Base-by-base conservation (phyloP, 768 basidiomycete species). In the Crepidotus variabilis region DNA sequence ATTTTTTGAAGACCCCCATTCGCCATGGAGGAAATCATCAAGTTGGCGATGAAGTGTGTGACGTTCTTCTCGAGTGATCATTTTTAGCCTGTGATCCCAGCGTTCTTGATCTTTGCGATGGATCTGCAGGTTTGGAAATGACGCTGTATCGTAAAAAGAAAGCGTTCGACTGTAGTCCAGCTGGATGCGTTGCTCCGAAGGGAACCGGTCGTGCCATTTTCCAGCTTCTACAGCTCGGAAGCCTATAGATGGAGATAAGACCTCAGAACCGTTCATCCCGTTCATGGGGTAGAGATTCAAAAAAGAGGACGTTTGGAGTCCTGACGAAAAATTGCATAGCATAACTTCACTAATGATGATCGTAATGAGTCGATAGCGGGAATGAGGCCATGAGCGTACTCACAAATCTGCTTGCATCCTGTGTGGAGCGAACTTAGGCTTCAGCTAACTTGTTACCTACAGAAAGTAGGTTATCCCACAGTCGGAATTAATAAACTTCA, bases 321-420 rank as follows among this genome's bases (percentile, higher is more conserved):
- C 77, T 1, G 65, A 60, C 1, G 66, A 70, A 58, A 82, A 79
- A 58, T 80, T 70, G 58, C 79, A 81, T 7, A 79, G 65, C 72
- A 79, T 78, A 14, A 78, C 65, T 63, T 82, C 80, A 56, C 78
- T 80, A 53, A 4, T 20, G 47, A 47, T 24, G 8, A 51, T 28
- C 23, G 54, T 21, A 24, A 21, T 14, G 14, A 9, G 21, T 8
- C 11, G 1, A 11, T 33, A 18, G n/a, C 28, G 1, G 50, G 43
- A 55, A 13, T 20, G 33, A 0, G 24, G 47, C 11, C 14, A 3
- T 21, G 6, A 2, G n/a, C n/a, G 50, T 11, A 67, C 77, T 60
- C 57, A 79, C 78, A 82, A 79, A 58, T 77, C 71, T 71, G 75
- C 73, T 70, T 79, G 76, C 78, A 79, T 79, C 57, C 75, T 78